These are phyloP conservation scores for Phytophthora macrochlamydospora DNA, from an alignment of 352 stramenopile genomes.

Conservation along the genomic window DNA sequence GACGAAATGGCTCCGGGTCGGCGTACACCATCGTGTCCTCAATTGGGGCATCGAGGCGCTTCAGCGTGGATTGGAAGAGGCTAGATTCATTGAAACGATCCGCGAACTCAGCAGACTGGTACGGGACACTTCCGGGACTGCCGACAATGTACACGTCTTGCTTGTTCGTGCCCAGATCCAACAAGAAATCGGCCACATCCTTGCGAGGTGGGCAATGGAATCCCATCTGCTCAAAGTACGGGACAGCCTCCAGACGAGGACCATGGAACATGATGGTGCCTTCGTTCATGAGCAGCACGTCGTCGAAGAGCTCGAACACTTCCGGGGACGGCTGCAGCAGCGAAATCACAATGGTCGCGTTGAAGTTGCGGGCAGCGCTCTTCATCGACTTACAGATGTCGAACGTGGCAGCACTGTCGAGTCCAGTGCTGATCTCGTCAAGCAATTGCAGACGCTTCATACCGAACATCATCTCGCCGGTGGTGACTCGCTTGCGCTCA, in stretches of 20 bases:
- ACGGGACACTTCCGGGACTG: constrained; percentile 1
- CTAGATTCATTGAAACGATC: constrained; percentile 42
- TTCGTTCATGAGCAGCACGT: constrained; percentile 50
- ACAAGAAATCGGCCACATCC: constrained; percentile 22
- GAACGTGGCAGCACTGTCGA: constrained; percentile 35
- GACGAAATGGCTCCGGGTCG: constrained; percentile 36
- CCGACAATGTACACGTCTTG: constrained; percentile 9
- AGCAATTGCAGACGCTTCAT: constrained; percentile 10
- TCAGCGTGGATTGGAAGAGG: constrained; percentile 44
- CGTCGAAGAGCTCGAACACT: constrained; percentile 53
- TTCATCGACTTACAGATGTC: constrained; percentile 39
- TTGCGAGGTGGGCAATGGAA: constrained; percentile 25
- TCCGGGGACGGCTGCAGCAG: constrained; percentile 42
- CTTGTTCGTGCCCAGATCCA: constrained; percentile 20
- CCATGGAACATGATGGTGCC: constrained; percentile 46
- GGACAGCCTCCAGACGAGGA: constrained; percentile 18
- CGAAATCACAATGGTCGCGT: constrained; percentile 44
- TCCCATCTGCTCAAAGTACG: constrained; percentile 40
- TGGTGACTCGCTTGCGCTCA: neutral
- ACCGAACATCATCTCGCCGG: constrained; percentile 2
- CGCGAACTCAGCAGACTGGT: constrained; percentile 37
- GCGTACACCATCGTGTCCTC: constrained; percentile 27
- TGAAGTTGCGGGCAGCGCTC: constrained; percentile 21
- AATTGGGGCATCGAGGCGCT: constrained; percentile 28
- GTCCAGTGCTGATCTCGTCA: constrained; percentile 22